Evolutionary conservation across 1,284 basidiomycete genomes (phyloP).

Genomic region (Moesziomyces globuligerus): DNA sequence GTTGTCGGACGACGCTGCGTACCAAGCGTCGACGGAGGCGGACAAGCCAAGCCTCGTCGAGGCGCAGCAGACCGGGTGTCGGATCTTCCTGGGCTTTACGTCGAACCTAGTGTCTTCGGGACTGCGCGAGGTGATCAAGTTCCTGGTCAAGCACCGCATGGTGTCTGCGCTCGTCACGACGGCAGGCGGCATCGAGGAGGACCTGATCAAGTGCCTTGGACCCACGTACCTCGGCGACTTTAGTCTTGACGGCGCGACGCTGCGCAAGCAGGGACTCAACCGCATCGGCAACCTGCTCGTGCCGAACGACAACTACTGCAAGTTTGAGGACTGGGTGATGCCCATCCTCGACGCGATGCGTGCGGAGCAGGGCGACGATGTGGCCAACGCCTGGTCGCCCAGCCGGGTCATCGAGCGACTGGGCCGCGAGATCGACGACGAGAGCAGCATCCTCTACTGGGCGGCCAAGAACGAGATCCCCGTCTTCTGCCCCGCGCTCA

Average conservation of each 20-base stretch:
- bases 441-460: constrained; percentile 95
- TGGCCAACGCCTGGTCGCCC: constrained; percentile 79
- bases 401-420: constrained; percentile 89
- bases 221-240: constrained; percentile 91
- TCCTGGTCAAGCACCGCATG: constrained; percentile 93
- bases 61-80: constrained; percentile 77
- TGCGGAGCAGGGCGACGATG: constrained; percentile 82
- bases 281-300: constrained; percentile 97
- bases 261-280: constrained; percentile 88
- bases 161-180: constrained; percentile 93
- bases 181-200: constrained; percentile 97
- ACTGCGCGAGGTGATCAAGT: constrained; percentile 88
- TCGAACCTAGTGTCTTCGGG: constrained; percentile 99
- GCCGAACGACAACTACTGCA: constrained; percentile 99
- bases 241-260: constrained; percentile 85
- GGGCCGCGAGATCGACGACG: constrained; percentile 95
- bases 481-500: constrained; percentile 97
- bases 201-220: constrained; percentile 98
- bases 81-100: constrained; percentile 95
- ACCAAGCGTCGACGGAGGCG: constrained; percentile 35
- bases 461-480: constrained; percentile 95
- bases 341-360: constrained; percentile 94
- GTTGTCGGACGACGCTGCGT: constrained; percentile 40
- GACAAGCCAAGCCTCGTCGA: constrained; percentile 68
- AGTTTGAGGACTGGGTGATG: constrained; percentile 98